Conservation (phyloP, 2,329 filamentous ascomycete species). For the Tolypocladium inflatum region DNA sequence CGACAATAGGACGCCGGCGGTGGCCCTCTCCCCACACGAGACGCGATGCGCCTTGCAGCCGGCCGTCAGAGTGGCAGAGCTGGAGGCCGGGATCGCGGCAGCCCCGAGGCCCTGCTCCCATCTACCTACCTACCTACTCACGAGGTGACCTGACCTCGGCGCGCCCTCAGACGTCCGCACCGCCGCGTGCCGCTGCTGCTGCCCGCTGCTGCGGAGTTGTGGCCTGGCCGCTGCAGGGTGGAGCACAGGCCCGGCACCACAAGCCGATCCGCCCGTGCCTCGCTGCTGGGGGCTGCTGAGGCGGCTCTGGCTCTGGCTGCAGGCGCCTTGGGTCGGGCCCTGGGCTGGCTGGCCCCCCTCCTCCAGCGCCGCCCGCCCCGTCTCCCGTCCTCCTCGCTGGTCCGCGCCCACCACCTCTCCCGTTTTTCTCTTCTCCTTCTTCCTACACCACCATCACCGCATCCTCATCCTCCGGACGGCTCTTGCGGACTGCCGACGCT, state of each 20-base stretch:
- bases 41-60: background rate
- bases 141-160: background rate
- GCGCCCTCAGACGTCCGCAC: background rate
- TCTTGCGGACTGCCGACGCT: background rate
- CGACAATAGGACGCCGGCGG: background rate
- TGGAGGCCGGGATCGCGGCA: background rate
- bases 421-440: conserved; percentile 5
- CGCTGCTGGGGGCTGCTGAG: conserved; percentile 2
- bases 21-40: background rate
- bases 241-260: conserved; percentile 8
- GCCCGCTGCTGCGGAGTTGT: background rate
- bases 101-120: background rate
- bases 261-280: conserved; percentile 11
- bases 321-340: background rate
- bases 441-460: background rate
- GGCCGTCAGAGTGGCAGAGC: background rate
- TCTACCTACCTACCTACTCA: background rate
- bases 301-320: background rate
- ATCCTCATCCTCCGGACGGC: background rate
- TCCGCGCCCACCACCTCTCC: conserved; percentile 1
- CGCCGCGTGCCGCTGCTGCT: background rate
- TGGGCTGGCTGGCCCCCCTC: background rate
- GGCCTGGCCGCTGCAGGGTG: conserved; percentile 3
- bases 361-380: background rate
- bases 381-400: background rate